Evolutionary conservation across 176 grass and related monocot genomes (phyloP), one percentile per base, ranked within the genome.

Genomic region (Oryza coarctata): DNA sequence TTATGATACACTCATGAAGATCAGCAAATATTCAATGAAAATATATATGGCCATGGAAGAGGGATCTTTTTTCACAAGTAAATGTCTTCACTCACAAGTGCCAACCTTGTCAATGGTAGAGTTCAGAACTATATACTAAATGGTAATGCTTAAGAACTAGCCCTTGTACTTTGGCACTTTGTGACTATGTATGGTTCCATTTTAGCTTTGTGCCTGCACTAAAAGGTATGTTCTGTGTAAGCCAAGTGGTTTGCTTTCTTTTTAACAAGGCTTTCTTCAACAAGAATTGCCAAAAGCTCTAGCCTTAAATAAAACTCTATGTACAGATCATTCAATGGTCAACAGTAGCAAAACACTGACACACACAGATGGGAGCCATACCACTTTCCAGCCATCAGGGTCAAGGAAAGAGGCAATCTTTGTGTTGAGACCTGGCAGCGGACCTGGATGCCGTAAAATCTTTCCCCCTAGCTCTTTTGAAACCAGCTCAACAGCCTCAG

Each of bases 361-460:
- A 8, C 22, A 60, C 33, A 71, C 14, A 86, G 61, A 78, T 18
- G n/a, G 65, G 81, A 47, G 65, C 2, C 88, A 62, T 95, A 93
- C 96, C 88, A 89, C 82, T 98, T 98, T 98, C 96, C 93, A 98
- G 82, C 96, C 96, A 93, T 98, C 96, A 49, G 96, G 96, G 81
- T 98, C 96, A 84, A 98, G 87, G 70, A 98, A 98, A 75, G 93
- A 93, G 68, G 89, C 60, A 15, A 98, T 95, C 91, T 98, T 98
- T 14, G 93, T 98, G 84, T 88, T 93, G 38, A 98, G 61, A 65
- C 96, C 90, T 10, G 93, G 93, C 22, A 98, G 87, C 0, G 96
- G 96, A 38, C 93, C 96, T 65, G 93, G 90, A 63, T 91, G 92
- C 70, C 93, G 36, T 71, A 94, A 84, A 73, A 98, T 95, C 88